Evolutionary conservation across 2,329 filamentous ascomycete species (phyloP).

Genomic region (Alternaria sp.): DNA sequence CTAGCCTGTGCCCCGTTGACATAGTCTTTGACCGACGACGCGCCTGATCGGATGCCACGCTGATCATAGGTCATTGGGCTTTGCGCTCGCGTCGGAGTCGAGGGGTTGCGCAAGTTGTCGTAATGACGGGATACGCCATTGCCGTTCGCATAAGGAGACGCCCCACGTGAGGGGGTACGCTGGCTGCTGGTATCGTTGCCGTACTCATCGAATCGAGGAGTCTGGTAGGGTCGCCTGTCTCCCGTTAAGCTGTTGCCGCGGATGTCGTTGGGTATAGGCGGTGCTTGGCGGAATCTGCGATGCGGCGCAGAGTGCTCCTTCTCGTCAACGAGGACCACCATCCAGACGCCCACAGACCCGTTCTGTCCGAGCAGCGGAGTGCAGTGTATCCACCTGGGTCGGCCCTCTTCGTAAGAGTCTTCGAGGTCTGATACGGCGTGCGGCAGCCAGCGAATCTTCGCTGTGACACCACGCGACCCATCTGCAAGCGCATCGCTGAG

Average conservation of each 20-base stretch:
- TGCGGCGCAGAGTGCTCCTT: slow-evolving; percentile 30
- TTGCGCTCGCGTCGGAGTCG: slow-evolving; percentile 9
- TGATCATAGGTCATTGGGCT: slow-evolving; percentile 12
- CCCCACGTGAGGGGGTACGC: not conserved
- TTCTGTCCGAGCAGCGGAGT: slow-evolving; percentile 73
- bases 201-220: slow-evolving; percentile 10
- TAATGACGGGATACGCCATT: slow-evolving; percentile 8
- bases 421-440: slow-evolving; percentile 44
- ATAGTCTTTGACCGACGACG: slow-evolving; percentile 16
- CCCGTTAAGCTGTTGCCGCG: slow-evolving; percentile 13
- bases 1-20: slow-evolving; percentile 11
- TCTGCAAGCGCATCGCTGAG: slow-evolving; percentile 67
- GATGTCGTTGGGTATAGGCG: slow-evolving; percentile 37
- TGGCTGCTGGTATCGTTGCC: slow-evolving; percentile 10
- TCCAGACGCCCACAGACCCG: slow-evolving; percentile 76
- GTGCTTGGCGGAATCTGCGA: slow-evolving; percentile 40
- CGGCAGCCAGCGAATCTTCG: slow-evolving; percentile 73
- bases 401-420: slow-evolving; percentile 61
- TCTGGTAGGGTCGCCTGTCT: not conserved
- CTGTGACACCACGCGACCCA: slow-evolving; percentile 71
- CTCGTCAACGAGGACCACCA: slow-evolving; percentile 74
- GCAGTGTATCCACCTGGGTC: slow-evolving; percentile 77
- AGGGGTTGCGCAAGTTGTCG: slow-evolving; percentile 13
- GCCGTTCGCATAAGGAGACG: not conserved
- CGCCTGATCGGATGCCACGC: slow-evolving; percentile 14